phyloP scores from a whole-genome alignment of 2,329 filamentous ascomycete species.

The Ophiognomonia clavigignenti-juglandacearum region DNA sequence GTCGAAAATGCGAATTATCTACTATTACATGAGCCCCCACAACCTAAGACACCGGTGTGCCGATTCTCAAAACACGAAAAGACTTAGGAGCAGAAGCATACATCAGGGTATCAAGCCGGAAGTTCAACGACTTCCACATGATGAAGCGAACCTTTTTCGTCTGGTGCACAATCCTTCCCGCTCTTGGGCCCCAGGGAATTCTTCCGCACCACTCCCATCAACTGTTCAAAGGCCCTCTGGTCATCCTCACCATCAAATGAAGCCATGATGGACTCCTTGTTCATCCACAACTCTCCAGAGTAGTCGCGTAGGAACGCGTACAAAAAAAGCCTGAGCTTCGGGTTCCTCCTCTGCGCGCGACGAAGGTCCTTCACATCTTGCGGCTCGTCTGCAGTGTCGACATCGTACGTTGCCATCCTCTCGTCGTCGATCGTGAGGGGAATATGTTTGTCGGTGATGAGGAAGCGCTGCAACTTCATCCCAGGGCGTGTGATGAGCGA shows the following conservation, averaged over 20 bases:
- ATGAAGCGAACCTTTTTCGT: neutral
- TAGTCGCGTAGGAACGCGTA: slow-evolving; percentile 15
- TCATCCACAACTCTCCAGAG: slow-evolving; percentile 16
- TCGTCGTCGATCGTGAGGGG: slow-evolving; percentile 12
- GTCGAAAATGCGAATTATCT: too few relatives aligned
- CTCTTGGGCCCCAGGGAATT: neutral
- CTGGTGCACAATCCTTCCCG: neutral
- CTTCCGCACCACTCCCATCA: slow-evolving; percentile 2
- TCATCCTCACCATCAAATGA: slow-evolving; percentile 13
- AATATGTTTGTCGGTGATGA: slow-evolving; percentile 11
- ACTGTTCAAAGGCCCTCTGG: slow-evolving; percentile 7
- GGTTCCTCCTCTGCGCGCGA: slow-evolving; percentile 7
- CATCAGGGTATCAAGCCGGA: neutral
- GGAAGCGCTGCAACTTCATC: slow-evolving; percentile 2
- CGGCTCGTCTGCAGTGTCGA: slow-evolving; percentile 11
- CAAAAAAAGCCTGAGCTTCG: slow-evolving; percentile 9
- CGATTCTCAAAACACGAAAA: too few relatives aligned
- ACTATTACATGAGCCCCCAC: too few relatives aligned
- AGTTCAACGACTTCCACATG: neutral
- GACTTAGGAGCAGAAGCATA: neutral
- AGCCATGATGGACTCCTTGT: slow-evolving; percentile 14
- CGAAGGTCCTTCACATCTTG: slow-evolving; percentile 14
- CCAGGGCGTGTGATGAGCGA: slow-evolving; percentile 7
- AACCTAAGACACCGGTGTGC: too few relatives aligned
- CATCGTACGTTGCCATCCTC: slow-evolving; percentile 7